A percentile compares a stretch with the other conserved stretches of the same genome.
Conservation (phyloP, 768 basidiomycete species). For the Rhodotorula paludigena region DNA sequence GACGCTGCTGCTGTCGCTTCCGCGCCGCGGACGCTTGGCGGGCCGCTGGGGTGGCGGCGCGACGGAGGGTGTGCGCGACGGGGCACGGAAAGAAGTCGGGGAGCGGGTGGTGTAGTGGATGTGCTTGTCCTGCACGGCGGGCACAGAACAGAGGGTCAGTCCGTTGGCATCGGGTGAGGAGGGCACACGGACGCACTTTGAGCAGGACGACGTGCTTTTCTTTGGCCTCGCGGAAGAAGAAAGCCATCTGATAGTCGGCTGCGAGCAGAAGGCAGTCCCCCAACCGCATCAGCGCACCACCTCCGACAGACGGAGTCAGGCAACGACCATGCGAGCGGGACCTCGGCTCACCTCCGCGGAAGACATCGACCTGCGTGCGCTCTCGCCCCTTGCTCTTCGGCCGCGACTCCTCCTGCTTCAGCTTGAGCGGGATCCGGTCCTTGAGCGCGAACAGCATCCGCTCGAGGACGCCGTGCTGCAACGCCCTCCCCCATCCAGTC, state of each 20-base stretch:
- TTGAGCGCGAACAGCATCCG: conserved; percentile 38
- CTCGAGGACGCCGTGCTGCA: conserved; percentile 35
- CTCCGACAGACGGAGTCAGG: no score
- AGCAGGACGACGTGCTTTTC: conserved; percentile 42
- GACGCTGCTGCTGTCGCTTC: no score
- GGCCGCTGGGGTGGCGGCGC: background rate
- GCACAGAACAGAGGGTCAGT: background rate
- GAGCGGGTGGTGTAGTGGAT: conserved; percentile 7
- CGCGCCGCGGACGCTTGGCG: background rate
- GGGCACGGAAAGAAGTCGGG: background rate
- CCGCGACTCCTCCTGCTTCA: conserved; percentile 7
- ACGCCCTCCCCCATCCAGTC: background rate
- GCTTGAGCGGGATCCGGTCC: conserved; percentile 38
- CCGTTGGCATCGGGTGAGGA: background rate
- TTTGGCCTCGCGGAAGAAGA: conserved; percentile 40
- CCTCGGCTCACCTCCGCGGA: conserved; percentile 31
- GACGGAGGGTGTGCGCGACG: background rate
- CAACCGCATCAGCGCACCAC: no score
- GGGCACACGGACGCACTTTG: conserved; percentile 26
- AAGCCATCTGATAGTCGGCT: conserved; percentile 40
- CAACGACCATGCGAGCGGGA: background rate
- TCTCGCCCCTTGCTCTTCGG: conserved; percentile 9
- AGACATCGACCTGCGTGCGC: conserved; percentile 41
- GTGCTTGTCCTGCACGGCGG: conserved; percentile 25
- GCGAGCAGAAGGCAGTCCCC: background rate